These are phyloP conservation scores for Zalaria obscura DNA, from an alignment of 2,329 filamentous ascomycete genomes.

Conservation along the genomic window DNA sequence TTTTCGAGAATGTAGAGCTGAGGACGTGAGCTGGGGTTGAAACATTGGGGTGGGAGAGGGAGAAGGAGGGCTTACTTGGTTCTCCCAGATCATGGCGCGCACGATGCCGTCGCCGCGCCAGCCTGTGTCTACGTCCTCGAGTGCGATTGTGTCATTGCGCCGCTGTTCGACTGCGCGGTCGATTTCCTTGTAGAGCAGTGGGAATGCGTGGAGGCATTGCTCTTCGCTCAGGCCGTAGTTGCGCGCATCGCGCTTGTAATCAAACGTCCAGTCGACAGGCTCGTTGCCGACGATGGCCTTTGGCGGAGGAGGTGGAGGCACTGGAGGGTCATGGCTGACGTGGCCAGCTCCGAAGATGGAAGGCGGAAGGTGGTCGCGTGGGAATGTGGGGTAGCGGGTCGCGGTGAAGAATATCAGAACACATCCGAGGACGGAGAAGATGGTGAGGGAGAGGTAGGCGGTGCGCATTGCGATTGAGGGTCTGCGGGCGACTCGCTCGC, in stretches of 20 bases:
- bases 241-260: conserved; percentile 11
- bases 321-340: background rate
- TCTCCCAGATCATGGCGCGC: conserved; percentile 22
- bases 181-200: conserved; percentile 16
- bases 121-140: conserved; percentile 14
- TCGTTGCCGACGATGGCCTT: background rate
- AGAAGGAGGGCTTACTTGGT: conserved; percentile 2
- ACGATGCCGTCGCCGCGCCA: conserved; percentile 18
- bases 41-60: background rate
- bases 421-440: background rate
- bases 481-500: no score
- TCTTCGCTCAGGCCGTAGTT: conserved; percentile 14
- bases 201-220: conserved; percentile 18
- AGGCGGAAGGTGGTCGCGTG: background rate
- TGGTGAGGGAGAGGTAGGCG: background rate
- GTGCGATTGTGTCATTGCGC: conserved; percentile 12
- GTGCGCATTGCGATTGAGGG: background rate
- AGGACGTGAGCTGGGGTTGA: background rate
- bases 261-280: conserved; percentile 2
- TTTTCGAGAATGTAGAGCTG: conserved; percentile 22
- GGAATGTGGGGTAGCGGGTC: background rate
- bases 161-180: conserved; percentile 14
- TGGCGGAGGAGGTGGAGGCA: background rate
- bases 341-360: background rate
- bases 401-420: background rate